These are phyloP conservation scores for Umbilicaria muhlenbergii DNA, from an alignment of 495 filamentous ascomycete species.

Conservation along the genomic window DNA sequence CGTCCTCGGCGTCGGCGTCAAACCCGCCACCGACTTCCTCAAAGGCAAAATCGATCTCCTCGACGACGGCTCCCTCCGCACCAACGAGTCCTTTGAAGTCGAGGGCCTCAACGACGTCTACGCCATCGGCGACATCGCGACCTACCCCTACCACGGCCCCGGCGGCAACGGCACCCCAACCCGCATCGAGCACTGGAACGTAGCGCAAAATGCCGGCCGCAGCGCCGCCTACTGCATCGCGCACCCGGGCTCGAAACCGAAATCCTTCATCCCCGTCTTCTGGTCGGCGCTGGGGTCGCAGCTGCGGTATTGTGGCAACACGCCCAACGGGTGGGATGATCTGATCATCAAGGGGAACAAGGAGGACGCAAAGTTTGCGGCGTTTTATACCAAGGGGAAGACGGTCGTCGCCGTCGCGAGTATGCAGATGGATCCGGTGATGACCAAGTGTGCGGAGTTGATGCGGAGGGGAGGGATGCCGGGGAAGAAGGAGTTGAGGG, in stretches of 20 bases:
- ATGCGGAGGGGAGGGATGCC: conserved; percentile 78
- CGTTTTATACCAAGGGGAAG: conserved; percentile 78
- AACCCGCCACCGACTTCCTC: conserved; percentile 76
- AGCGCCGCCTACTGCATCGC: conserved; percentile 59
- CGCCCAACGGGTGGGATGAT: conserved; percentile 67
- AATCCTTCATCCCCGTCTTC: conserved; percentile 82
- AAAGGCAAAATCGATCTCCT: conserved; percentile 57
- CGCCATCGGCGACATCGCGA: conserved; percentile 91
- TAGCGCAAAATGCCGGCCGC: conserved; percentile 84
- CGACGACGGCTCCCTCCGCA: conserved; percentile 65
- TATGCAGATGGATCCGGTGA: conserved; percentile 81
- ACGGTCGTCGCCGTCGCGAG: conserved; percentile 82
- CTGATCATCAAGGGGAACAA: conserved; percentile 60
- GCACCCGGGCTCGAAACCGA: conserved; percentile 38
- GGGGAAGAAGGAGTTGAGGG: conserved; percentile 56
- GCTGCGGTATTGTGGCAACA: conserved; percentile 83
- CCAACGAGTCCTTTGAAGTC: conserved; percentile 63
- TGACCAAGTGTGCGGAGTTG: conserved; percentile 69
- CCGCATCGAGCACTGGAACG: conserved; percentile 95
- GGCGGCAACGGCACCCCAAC: conserved; percentile 52
- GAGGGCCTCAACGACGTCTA: conserved; percentile 63
- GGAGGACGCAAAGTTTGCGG: conserved; percentile 71
- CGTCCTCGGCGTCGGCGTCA: conserved; percentile 77
- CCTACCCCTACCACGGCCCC: conserved; percentile 84
- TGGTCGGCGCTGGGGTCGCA: conserved; percentile 88